Conservation (phyloP, 2,329 filamentous ascomycete species). For the Zasmidium cellare region DNA sequence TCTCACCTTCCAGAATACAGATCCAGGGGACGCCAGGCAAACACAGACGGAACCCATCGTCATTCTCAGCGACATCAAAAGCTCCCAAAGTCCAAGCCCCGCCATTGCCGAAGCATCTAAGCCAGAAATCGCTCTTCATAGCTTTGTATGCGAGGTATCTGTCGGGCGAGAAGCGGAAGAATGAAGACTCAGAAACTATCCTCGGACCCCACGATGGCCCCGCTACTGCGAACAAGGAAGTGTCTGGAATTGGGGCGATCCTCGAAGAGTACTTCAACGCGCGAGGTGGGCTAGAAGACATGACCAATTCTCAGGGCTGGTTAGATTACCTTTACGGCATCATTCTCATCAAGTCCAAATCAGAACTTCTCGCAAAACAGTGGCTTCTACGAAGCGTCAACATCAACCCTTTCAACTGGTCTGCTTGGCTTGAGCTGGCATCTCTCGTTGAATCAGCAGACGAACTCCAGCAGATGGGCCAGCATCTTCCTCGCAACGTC, state of each 20-base stretch:
- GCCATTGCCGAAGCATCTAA: slow-evolving; percentile 51
- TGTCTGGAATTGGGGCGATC: slow-evolving; percentile 71
- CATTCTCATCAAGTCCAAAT: slow-evolving; percentile 86
- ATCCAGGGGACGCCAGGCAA: slow-evolving; percentile 9
- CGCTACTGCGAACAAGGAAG: slow-evolving; percentile 79
- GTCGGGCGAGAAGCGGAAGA: slow-evolving; percentile 91
- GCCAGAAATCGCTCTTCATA: slow-evolving; percentile 89
- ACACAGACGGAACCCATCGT: slow-evolving; percentile 1
- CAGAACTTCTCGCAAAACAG: slow-evolving; percentile 78
- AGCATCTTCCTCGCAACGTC: slow-evolving; percentile 81
- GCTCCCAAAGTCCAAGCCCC: slow-evolving; percentile 31
- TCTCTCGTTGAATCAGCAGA: slow-evolving; percentile 76
- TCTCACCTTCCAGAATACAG: slow-evolving; percentile 53
- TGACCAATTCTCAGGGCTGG: slow-evolving; percentile 70
- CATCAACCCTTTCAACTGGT: slow-evolving; percentile 93
- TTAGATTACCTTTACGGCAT: slow-evolving; percentile 91
- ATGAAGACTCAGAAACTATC: slow-evolving; percentile 97
- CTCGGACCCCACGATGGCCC: slow-evolving; percentile 90
- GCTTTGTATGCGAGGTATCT: slow-evolving; percentile 90
- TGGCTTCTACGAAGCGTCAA: slow-evolving; percentile 89
- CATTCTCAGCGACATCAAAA: slow-evolving; percentile 28
- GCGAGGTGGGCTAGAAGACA: slow-evolving; percentile 43
- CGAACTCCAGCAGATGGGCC: slow-evolving; percentile 60
- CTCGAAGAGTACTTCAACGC: slow-evolving; percentile 80
- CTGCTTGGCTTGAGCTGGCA: slow-evolving; percentile 91